Evolutionary conservation across 805 yeast genomes (phyloP).

Genomic region (Candida sonorensis): DNA sequence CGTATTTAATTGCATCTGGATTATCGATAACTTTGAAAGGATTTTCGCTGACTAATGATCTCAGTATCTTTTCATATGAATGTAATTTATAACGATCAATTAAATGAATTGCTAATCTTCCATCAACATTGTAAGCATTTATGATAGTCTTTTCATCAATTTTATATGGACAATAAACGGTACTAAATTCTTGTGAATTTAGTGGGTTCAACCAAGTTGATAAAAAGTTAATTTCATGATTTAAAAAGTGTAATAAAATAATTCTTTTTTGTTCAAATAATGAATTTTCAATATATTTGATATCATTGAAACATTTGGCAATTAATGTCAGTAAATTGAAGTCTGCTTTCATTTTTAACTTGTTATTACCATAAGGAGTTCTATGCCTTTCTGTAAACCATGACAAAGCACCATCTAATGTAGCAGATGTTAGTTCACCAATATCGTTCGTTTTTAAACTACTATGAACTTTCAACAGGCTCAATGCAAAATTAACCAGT

Average conservation of each 20-base stretch:
- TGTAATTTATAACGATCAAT: slow-evolving; percentile 47
- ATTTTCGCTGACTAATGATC: slow-evolving; percentile 38
- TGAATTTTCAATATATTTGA: slow-evolving; percentile 16
- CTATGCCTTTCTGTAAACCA: slow-evolving; percentile 66
- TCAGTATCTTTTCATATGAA: slow-evolving; percentile 34
- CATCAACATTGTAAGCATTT: slow-evolving; percentile 59
- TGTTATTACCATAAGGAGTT: slow-evolving; percentile 84
- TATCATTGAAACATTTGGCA: slow-evolving; percentile 25
- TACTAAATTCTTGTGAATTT: slow-evolving; percentile 34
- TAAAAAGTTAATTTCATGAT: slow-evolving; percentile 67
- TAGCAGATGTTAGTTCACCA: slow-evolving; percentile 37
- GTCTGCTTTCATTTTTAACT: slow-evolving; percentile 65
- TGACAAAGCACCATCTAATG: slow-evolving; percentile 61
- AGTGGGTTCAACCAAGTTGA: slow-evolving; percentile 74
- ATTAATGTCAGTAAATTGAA: slow-evolving; percentile 50
- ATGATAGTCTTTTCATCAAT: slow-evolving; percentile 37
- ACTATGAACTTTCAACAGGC: slow-evolving; percentile 51
- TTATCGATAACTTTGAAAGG: slow-evolving; percentile 55
- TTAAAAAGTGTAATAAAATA: slow-evolving; percentile 56
- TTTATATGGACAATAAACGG: slow-evolving; percentile 28
- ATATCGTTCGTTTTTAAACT: slow-evolving; percentile 41
- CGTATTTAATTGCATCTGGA: slow-evolving; percentile 54
- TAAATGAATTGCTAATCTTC: slow-evolving; percentile 66
- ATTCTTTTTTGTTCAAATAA: slow-evolving; percentile 43
- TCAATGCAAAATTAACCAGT: slow-evolving; percentile 59